Base-by-base conservation (phyloP, 768 basidiomycete genomes). In the Mycena indigotica region DNA sequence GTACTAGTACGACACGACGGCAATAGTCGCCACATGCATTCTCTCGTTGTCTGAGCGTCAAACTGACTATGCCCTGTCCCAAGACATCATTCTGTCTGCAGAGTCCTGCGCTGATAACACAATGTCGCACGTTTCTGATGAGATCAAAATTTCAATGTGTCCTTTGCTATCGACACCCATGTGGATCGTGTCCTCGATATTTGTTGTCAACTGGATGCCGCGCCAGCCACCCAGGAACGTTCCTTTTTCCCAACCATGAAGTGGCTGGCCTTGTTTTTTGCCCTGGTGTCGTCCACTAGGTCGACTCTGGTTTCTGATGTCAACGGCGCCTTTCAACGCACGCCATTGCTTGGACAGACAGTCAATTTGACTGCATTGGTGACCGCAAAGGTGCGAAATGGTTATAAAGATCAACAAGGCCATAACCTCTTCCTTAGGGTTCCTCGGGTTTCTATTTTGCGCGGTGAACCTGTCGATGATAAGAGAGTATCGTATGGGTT, bases 311-410 rank as follows among this genome's bases (percentile, higher is more conserved):
- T 84, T 13, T 69, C 80, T n/a, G 82, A 83, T 25, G 81, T 86
- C 26, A 81, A 84, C 68, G 84, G 84, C n/a, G 45, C 63, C 28
- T 66, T 75, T 1, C 83, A 75, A 58, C 71, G 69, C 60, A 83
- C 82, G 28, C 81, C 83, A 53, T 64, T 78, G 12, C 66, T 60
- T 26, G 80, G 81, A 0, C 72, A 81, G 55, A 71, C 66, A 4
- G 80, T 85, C 24, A 75, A 78, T 63, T 71, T 86, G 8, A 78
- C 76, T 25, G 84, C 81, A 16, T 58, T 82, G 4, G 81, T 84
- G 0, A 80, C 81, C 6, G 82, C 83, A 4, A 84, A 82, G 72
- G 84, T 82, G 64, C 28, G 66, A 59, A 5, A 24, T 52, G 28
- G 21, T 40, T 21, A 38, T 48, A 4, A 15, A 55, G 29, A 6